Evolutionary conservation across 106 monocot species (phyloP), one percentile per base, ranked within the genome.

Genomic region (Platanthera guangdongensis): DNA sequence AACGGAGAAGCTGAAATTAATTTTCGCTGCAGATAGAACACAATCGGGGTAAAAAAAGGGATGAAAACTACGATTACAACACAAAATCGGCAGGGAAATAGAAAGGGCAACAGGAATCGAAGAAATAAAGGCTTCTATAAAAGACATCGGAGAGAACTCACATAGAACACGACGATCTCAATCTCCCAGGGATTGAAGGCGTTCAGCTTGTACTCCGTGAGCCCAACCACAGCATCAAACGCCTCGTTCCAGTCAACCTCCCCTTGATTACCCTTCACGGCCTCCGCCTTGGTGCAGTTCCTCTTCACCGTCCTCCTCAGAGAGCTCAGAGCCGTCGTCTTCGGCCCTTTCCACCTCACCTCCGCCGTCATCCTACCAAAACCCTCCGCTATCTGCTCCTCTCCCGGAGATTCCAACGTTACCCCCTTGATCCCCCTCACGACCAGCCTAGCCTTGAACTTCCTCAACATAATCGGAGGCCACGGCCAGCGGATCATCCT

Each of bases 131-230:
- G 47, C 1, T 0, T 1, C 10, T 25, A 25, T 25, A 70, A n/a
- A 48, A 39, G 48, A 14, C 47, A 70, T 47, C 16, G 39, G 19
- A 39, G 14, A 74, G 22, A 67, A 81, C 91, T 89, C 77, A 94
- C 94, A 80, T 82, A 87, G 76, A 87, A 84, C 25, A 95, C 84
- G 71, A 72, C 67, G 68, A 95, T 86, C 53, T 81, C 79, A 68
- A 95, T 57, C 83, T 89, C 91, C 89, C 91, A 95, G 2, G 94
- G 88, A 48, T 86, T 83, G 77, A 86, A 91, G 0, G 71, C 76
- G 57, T 69, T 77, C 32, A 87, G 87, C 77, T 80, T 88, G 19
- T 87, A 65, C 22, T 80, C 54, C 30, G 81, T 85, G 14, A 95
- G 78, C n/a, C 81, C 84, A 62, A 83, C 80, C 2, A 79, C 82